Evolutionary conservation across 257 asterid species (phyloP), one percentile per base, ranked within the genome.

Genomic region (Nicotiana paniculata): DNA sequence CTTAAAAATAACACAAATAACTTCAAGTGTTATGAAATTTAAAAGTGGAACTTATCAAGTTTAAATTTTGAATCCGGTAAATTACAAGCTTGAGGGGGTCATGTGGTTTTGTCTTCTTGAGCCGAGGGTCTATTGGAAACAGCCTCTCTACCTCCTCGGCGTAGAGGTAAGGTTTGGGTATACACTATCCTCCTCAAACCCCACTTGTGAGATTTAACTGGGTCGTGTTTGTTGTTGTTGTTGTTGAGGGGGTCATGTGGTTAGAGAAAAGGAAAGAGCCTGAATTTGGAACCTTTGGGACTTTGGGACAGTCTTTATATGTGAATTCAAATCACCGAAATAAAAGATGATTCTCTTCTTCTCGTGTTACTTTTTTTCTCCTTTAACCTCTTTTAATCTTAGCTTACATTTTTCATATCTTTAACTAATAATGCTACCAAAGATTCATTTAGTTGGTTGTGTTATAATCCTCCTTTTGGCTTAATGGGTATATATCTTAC

Each of bases 321-420:
- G 51, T 86, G 30, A 46, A 48, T 84, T 69, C 81, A 81, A 86
- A 85, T 78, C 84, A 84, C 79, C 39, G 39, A 37, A 46, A 55
- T 21, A 77, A 81, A 80, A 82, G 85, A 83, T 87, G 86, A 93
- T 91, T 90, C 93, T 91, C 93, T 90, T 90, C 91, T 85, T 83
- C 86, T 81, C 81, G 10, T 26, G 10, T 43, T 32, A 9, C 62
- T 51, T 78, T 83, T 85, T 92, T 81, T 86, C 81, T 81, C 65
- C 81, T 84, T 79, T 82, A 54, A 75, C 74, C 51, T 55, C 72
- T 53, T 82, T 81, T 83, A 77, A 54, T 68, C 82, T 84, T 86
- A 85, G 78, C 83, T 83, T 66, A 83, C 85, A 82, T 89, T 84
- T 88, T 86, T 84, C 83, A 83, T 91, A 83, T 88, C 3, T 69